Percentiles rank a stretch among this genome's conserved stretches.
Conservation (phyloP, 768 basidiomycete genomes). For the Suillus tomentosus region DNA sequence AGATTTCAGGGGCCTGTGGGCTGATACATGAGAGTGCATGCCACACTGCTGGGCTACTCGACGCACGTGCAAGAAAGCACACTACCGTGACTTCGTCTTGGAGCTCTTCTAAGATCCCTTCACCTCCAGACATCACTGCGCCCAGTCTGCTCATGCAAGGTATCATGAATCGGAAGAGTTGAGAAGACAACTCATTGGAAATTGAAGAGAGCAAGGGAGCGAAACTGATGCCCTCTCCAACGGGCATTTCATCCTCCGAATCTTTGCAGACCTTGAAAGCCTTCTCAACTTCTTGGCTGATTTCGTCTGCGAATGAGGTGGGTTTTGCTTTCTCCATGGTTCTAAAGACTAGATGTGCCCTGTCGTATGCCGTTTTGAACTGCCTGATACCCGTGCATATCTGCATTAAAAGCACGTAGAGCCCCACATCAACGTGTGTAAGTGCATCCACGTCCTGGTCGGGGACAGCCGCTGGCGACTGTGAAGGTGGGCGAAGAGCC, state of each 20-base stretch:
- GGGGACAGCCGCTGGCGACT: not conserved
- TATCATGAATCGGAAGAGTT: slow-evolving; percentile 31
- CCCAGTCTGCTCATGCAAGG: slow-evolving; percentile 20
- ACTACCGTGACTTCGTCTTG: not conserved
- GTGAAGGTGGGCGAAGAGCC: not conserved
- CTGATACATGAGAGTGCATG: not conserved
- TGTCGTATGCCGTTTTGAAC: not conserved
- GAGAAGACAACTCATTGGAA: slow-evolving; percentile 13
- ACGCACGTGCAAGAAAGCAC: not conserved
- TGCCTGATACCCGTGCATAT: slow-evolving; percentile 9
- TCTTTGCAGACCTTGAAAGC: slow-evolving; percentile 1
- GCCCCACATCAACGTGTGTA: slow-evolving; percentile 12
- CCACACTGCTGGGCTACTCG: not conserved
- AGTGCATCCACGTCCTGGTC: slow-evolving; percentile 1
- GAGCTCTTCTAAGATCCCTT: slow-evolving; percentile 1
- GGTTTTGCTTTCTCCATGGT: slow-evolving; percentile 5
- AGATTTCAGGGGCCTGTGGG: not conserved
- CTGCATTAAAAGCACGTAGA: slow-evolving; percentile 14
- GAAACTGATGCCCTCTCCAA: not conserved
- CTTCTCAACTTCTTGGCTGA: not conserved
- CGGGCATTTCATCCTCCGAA: not conserved
- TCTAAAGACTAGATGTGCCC: slow-evolving; percentile 1
- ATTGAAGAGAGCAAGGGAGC: not conserved
- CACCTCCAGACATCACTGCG: not conserved
- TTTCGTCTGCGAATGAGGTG: not conserved